Evolutionary conservation across 2,329 filamentous ascomycete species (phyloP).

Genomic region (Trichoderma lentiforme): DNA sequence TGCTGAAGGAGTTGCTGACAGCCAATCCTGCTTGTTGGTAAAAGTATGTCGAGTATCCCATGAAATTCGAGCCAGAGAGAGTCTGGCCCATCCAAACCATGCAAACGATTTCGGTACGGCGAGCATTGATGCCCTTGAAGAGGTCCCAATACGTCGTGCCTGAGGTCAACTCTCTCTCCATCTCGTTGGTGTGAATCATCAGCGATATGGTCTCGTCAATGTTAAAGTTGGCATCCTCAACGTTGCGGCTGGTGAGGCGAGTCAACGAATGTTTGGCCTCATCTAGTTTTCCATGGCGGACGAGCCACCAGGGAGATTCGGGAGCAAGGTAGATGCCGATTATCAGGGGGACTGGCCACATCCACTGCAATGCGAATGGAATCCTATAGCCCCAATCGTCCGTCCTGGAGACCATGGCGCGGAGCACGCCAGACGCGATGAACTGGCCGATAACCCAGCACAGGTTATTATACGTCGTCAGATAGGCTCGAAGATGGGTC

Average conservation of each 20-base stretch:
- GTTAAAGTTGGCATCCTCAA: slow-evolving; percentile 31
- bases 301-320: slow-evolving; percentile 51
- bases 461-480: slow-evolving; percentile 48
- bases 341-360: slow-evolving; percentile 45
- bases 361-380: slow-evolving; percentile 49
- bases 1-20: slow-evolving; percentile 37
- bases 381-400: slow-evolving; percentile 47
- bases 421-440: slow-evolving; percentile 42
- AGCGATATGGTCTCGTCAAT: slow-evolving; percentile 46
- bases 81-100: slow-evolving; percentile 44
- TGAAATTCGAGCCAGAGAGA: slow-evolving; percentile 41
- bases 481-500: slow-evolving; percentile 45
- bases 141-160: slow-evolving; percentile 46
- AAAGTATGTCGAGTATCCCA: slow-evolving; percentile 58
- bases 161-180: slow-evolving; percentile 39
- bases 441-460: slow-evolving; percentile 51
- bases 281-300: slow-evolving; percentile 39
- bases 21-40: slow-evolving; percentile 43
- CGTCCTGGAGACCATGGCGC: slow-evolving; percentile 35
- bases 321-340: slow-evolving; percentile 43
- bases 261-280: slow-evolving; percentile 39
- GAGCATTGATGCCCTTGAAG: slow-evolving; percentile 45
- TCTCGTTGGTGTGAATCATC: slow-evolving; percentile 50
- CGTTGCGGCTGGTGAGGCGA: slow-evolving; percentile 40
- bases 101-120: slow-evolving; percentile 45